phyloP scores from a whole-genome alignment of 225 moss, liverwort and hornwort species.

The Sphagnum tenellum region DNA sequence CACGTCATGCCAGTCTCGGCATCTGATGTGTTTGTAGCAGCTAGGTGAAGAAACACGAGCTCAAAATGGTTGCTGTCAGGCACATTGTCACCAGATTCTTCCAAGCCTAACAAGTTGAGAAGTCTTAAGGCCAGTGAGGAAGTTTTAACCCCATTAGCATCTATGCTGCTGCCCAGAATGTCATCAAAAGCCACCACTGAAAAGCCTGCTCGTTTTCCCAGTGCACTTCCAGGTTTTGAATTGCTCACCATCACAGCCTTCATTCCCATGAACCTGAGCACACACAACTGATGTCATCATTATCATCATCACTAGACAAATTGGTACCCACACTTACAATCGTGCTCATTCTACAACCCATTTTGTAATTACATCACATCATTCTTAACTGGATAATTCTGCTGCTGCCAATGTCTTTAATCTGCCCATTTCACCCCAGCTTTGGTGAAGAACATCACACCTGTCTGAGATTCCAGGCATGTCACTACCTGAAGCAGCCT shows the following conservation, averaged over 20 bases:
- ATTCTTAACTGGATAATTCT: too few relatives aligned
- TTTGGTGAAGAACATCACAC: not conserved
- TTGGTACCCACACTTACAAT: too few relatives aligned
- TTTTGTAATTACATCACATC: too few relatives aligned
- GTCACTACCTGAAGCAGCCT: not conserved
- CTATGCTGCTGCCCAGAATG: too few relatives aligned
- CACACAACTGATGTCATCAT: not conserved
- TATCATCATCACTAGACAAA: not conserved
- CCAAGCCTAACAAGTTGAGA: constrained; percentile 50
- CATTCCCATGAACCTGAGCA: constrained; percentile 34
- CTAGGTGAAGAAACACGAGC: constrained; percentile 57
- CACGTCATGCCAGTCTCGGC: constrained; percentile 25
- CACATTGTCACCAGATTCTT: constrained; percentile 19
- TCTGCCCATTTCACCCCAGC: too few relatives aligned
- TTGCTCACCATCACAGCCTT: constrained; percentile 45
- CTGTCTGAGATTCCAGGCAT: constrained; percentile 22
- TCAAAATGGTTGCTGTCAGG: constrained; percentile 30
- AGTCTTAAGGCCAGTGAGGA: constrained; percentile 10
- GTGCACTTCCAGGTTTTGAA: constrained; percentile 27
- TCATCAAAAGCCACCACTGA: constrained; percentile 10
- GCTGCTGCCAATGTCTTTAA: too few relatives aligned
- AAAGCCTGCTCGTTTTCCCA: constrained; percentile 42
- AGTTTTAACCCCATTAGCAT: too few relatives aligned
- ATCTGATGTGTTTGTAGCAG: constrained; percentile 18
- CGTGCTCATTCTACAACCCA: too few relatives aligned